Evolutionary conservation across 306 rosid genomes (phyloP).

Genomic region (Malus asiatica): DNA sequence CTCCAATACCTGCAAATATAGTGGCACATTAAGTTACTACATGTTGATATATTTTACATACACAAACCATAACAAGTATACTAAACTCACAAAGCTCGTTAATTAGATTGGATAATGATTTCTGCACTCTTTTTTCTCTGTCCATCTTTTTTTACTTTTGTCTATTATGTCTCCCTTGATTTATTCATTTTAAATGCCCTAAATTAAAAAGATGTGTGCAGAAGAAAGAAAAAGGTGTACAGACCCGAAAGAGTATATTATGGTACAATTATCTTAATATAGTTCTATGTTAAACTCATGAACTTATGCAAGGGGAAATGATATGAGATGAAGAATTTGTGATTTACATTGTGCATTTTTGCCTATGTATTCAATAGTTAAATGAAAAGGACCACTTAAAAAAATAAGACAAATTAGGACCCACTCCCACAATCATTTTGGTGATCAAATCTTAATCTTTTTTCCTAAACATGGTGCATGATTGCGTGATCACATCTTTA

Average conservation of each 20-base stretch:
- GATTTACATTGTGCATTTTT: neutral
- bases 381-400: neutral
- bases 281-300: neutral
- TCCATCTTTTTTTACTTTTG: too few relatives aligned
- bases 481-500: conserved; percentile 4
- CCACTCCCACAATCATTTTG: conserved; percentile 20
- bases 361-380: neutral
- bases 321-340: neutral
- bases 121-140: too few relatives aligned
- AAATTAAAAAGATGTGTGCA: neutral
- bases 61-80: conserved; percentile 9
- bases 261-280: neutral
- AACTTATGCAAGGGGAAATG: neutral
- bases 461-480: neutral
- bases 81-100: conserved; percentile 14
- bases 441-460: neutral
- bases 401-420: conserved; percentile 16
- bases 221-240: too few relatives aligned
- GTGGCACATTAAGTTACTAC: neutral
- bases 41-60: too few relatives aligned
- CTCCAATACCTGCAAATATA: conserved; percentile 53
- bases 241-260: neutral
- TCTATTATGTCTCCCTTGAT: too few relatives aligned
- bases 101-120: neutral
- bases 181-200: too few relatives aligned